These are phyloP conservation scores for Alternaria metachromatica DNA, from an alignment of 2,329 filamentous ascomycete species.

Conservation along the genomic window DNA sequence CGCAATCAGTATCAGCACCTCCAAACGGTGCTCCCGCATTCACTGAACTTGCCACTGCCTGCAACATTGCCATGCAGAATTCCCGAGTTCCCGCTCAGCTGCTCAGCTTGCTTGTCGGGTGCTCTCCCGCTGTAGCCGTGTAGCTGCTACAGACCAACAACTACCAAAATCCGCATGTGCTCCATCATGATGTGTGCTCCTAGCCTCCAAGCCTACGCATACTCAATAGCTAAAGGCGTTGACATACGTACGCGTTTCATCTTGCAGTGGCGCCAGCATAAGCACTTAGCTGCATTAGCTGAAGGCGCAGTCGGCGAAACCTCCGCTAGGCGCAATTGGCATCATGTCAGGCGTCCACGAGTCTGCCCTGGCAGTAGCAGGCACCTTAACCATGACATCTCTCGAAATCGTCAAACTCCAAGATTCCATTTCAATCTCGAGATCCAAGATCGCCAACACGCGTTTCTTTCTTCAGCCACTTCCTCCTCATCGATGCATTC, in stretches of 20 bases:
- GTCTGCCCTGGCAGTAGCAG: background rate
- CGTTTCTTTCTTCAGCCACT: background rate
- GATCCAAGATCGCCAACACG: background rate
- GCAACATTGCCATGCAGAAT: background rate
- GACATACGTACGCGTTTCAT: background rate
- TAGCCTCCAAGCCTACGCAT: background rate
- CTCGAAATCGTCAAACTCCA: background rate
- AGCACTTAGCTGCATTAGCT: conserved; percentile 1
- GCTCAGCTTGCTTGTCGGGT: accelerated
- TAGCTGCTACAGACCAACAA: background rate
- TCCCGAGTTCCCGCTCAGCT: background rate
- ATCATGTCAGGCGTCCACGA: background rate
- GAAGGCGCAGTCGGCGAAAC: background rate
- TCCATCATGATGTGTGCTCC: background rate
- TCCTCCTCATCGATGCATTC: background rate
- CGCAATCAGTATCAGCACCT: background rate
- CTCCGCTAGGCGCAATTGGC: background rate
- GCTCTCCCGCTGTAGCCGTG: accelerated
- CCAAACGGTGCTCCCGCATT: background rate
- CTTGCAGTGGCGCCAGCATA: background rate
- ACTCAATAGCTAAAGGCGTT: background rate
- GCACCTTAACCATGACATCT: background rate
- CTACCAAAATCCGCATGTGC: background rate
- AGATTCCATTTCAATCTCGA: background rate
- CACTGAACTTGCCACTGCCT: background rate